Conservation (phyloP, 129 eudicot species). For the Artemisia tridentata region DNA sequence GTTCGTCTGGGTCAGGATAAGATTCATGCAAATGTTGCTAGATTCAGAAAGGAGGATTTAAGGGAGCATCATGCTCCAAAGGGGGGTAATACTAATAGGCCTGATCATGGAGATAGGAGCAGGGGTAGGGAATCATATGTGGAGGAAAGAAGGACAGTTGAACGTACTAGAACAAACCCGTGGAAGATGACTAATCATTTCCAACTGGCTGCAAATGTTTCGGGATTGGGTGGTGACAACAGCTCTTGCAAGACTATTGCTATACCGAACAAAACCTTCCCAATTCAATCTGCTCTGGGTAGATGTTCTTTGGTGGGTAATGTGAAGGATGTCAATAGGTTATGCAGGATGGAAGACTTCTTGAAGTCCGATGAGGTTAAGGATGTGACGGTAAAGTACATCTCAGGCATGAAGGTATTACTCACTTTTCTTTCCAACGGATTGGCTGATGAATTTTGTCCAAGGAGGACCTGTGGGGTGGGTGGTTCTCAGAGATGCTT, state of each 20-base stretch:
- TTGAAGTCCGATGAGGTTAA: not conserved
- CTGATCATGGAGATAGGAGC: not conserved
- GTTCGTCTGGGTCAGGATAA: not conserved
- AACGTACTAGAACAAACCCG: too few relatives aligned
- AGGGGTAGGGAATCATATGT: not conserved
- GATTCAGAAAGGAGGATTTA: not conserved
- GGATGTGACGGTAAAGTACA: not conserved
- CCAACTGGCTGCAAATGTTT: too few relatives aligned
- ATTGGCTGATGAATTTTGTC: too few relatives aligned
- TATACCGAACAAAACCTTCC: not conserved
- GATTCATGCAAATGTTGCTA: not conserved
- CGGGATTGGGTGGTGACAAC: not conserved
- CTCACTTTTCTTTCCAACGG: not conserved
- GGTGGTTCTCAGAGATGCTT: not conserved
- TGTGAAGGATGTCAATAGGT: not conserved
- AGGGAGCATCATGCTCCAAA: not conserved
- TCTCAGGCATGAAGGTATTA: not conserved
- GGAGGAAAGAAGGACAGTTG: too few relatives aligned
- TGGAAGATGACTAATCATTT: too few relatives aligned
- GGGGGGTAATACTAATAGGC: not conserved
- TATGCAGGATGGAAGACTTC: not conserved
- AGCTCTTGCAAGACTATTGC: not conserved
- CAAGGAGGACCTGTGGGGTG: not conserved
- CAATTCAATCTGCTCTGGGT: not conserved
- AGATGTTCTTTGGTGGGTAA: not conserved